Conservation (phyloP, 2,329 filamentous ascomycete species). For the Aspergillaceae sp. region DNA sequence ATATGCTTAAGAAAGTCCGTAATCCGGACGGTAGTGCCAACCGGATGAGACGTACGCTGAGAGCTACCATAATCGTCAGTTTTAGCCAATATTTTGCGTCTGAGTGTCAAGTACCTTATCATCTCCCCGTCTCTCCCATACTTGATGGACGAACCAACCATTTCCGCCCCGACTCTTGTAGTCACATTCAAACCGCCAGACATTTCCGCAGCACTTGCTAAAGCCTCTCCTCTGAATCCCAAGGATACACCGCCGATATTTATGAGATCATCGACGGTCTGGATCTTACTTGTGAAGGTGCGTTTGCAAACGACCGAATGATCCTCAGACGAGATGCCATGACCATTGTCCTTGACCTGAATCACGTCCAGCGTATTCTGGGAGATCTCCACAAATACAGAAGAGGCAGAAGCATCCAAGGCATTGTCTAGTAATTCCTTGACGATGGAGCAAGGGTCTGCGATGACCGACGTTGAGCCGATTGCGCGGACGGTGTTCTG, state of each 20-base stretch:
- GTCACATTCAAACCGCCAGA: constrained; percentile 45
- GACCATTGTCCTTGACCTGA: constrained; percentile 56
- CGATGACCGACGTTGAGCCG: constrained; percentile 49
- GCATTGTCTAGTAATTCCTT: constrained; percentile 62
- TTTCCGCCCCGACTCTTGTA: constrained; percentile 51
- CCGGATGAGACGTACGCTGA: constrained; percentile 44
- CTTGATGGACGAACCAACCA: constrained; percentile 44
- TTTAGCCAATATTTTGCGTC: not conserved
- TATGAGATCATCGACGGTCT: constrained; percentile 47
- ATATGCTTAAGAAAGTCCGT: constrained; percentile 49
- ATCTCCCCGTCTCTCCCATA: constrained; percentile 45
- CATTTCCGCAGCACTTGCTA: constrained; percentile 54
- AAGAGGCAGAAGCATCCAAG: constrained; percentile 54
- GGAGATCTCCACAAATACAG: constrained; percentile 51
- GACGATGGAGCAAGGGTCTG: constrained; percentile 48
- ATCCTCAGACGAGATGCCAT: constrained; percentile 51
- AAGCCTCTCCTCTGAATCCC: constrained; percentile 57
- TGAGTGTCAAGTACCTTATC: constrained; percentile 27
- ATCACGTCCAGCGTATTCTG: constrained; percentile 53
- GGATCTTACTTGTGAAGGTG: constrained; percentile 58
- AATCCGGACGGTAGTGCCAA: constrained; percentile 53
- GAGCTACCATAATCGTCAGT: constrained; percentile 13
- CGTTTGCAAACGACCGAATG: constrained; percentile 47
- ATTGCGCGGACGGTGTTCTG: constrained; percentile 42
- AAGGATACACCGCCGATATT: constrained; percentile 48